These are phyloP conservation scores for Hysterium pulicare DNA, from an alignment of 2,329 filamentous ascomycete species.

Conservation along the genomic window DNA sequence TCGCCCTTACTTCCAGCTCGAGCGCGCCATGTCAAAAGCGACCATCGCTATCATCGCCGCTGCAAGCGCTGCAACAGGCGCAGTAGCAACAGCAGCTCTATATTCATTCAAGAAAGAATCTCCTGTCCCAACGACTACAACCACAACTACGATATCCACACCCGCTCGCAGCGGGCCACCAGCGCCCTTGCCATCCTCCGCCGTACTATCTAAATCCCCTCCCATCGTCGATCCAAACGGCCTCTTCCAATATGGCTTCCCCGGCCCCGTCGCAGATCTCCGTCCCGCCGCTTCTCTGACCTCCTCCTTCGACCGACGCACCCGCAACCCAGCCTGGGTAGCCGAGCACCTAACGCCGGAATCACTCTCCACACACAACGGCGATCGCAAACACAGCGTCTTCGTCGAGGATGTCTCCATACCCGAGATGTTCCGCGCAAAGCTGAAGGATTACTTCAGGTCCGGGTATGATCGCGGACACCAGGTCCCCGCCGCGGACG, in stretches of 20 bases:
- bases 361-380: slow-evolving; percentile 71
- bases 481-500: slow-evolving; percentile 94
- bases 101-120: slow-evolving; percentile 37
- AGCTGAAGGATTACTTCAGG: slow-evolving; percentile 89
- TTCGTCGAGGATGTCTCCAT: slow-evolving; percentile 81
- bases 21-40: slow-evolving; percentile 50
- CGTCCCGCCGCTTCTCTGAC: slow-evolving; percentile 72
- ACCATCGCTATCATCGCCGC: slow-evolving; percentile 50
- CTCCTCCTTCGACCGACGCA: slow-evolving; percentile 85
- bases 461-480: slow-evolving; percentile 94
- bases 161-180: slow-evolving; percentile 22
- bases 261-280: slow-evolving; percentile 82
- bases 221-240: slow-evolving; percentile 48
- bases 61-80: slow-evolving; percentile 47
- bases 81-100: slow-evolving; percentile 47
- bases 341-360: slow-evolving; percentile 91
- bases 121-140: slow-evolving; percentile 21
- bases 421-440: slow-evolving; percentile 82
- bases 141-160: slow-evolving; percentile 35
- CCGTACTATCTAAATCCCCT: slow-evolving; percentile 15
- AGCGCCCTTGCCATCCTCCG: slow-evolving; percentile 23
- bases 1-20: too few species aligned
- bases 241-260: slow-evolving; percentile 67
- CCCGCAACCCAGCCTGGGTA: slow-evolving; percentile 88
- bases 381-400: slow-evolving; percentile 76